Conservation (phyloP, 2,329 filamentous ascomycete genomes). For the Drechslerella dactyloides region DNA sequence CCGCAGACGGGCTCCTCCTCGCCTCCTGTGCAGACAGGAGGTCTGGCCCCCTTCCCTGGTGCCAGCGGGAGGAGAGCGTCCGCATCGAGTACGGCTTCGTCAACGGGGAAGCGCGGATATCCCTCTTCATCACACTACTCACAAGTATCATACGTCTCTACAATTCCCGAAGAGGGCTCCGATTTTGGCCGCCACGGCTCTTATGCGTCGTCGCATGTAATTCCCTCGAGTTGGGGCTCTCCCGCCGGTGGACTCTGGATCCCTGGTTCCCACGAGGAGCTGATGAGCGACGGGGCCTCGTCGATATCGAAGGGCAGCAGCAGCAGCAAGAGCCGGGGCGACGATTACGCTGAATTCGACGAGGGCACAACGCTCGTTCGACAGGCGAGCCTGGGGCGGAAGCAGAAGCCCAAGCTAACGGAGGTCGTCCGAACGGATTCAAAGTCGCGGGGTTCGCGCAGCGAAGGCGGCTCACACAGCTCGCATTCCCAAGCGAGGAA, state of each 20-base stretch:
- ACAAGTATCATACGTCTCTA: constrained; percentile 70
- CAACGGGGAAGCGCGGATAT: constrained; percentile 56
- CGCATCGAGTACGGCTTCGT: constrained; percentile 57
- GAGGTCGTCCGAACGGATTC: constrained; percentile 57
- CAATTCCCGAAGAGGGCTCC: constrained; percentile 75
- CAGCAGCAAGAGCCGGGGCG: constrained; percentile 51
- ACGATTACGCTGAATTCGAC: constrained; percentile 58
- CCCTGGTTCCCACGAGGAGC: constrained; percentile 59
- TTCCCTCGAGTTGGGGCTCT: constrained; percentile 71
- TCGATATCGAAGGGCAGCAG: constrained; percentile 48
- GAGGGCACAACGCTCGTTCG: constrained; percentile 62
- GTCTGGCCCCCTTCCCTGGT: constrained; percentile 51
- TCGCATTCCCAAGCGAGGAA: constrained; percentile 26
- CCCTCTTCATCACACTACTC: constrained; percentile 61
- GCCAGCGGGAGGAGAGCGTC: constrained; percentile 53
- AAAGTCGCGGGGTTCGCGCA: constrained; percentile 33
- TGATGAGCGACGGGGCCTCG: constrained; percentile 56
- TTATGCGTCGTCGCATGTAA: constrained; percentile 73
- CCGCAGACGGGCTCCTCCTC: constrained; percentile 39
- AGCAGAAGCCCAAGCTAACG: constrained; percentile 66
- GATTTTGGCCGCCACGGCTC: constrained; percentile 66
- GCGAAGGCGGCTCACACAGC: constrained; percentile 14
- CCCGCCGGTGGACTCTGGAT: constrained; percentile 58
- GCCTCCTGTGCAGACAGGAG: constrained; percentile 53
- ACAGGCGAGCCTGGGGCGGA: constrained; percentile 68